Evolutionary conservation across 768 basidiomycete genomes (phyloP).

Genomic region (Gymnopilus junonius): DNA sequence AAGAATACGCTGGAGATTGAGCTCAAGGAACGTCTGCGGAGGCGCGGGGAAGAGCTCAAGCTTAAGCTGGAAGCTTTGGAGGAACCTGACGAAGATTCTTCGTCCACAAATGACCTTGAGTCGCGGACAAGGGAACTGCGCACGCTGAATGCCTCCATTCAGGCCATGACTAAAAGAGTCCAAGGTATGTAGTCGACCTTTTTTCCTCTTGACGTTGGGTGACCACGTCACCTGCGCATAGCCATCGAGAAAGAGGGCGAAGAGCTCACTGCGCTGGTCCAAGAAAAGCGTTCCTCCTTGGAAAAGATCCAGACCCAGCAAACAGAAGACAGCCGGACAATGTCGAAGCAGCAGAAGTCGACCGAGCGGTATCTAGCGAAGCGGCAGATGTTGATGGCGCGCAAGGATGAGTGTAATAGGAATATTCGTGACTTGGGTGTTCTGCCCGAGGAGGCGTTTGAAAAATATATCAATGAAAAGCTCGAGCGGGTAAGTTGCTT

Average conservation of each 20-base stretch:
- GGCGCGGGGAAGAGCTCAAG: conserved; percentile 79
- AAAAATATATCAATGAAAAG: conserved; percentile 89
- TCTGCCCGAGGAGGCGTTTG: conserved; percentile 95
- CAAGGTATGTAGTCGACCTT: conserved; percentile 47
- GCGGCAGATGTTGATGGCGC: conserved; percentile 77
- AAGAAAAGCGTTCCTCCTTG: conserved; percentile 64
- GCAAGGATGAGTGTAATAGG: conserved; percentile 94
- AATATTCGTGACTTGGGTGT: conserved; percentile 97
- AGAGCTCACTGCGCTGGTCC: conserved; percentile 60
- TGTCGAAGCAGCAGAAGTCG: conserved; percentile 92
- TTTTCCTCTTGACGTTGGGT: not conserved
- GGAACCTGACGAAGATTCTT: conserved; percentile 59
- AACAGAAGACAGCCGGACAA: conserved; percentile 81
- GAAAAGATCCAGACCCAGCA: conserved; percentile 85
- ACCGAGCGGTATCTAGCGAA: conserved; percentile 95
- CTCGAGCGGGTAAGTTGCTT: conserved; percentile 74
- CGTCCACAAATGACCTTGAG: conserved; percentile 70
- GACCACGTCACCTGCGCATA: conserved; percentile 28
- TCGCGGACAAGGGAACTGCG: conserved; percentile 70
- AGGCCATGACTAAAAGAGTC: conserved; percentile 62
- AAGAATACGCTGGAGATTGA: conserved; percentile 92
- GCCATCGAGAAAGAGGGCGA: conserved; percentile 79
- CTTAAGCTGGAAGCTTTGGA: conserved; percentile 77
- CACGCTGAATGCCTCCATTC: conserved; percentile 67
- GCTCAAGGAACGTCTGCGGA: conserved; percentile 84